Base-by-base conservation (phyloP, 192 early-diverging fungal genomes). In the Coemansia sp. region DNA sequence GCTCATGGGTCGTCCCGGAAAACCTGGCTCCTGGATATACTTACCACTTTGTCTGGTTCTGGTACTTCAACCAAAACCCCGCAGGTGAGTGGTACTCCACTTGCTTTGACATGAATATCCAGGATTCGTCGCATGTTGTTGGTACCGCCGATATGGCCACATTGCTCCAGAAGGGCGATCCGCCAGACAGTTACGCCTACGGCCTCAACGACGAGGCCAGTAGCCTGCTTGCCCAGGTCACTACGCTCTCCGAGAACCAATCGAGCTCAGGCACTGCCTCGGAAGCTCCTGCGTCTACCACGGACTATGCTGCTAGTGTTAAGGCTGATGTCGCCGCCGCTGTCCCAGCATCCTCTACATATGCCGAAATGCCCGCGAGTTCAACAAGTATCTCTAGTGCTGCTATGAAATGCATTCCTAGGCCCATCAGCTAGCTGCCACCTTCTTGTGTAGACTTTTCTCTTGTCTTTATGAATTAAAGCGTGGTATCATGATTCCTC, bases 41-140 rank as follows among this genome's bases (percentile, higher is more conserved):
- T 5, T 84, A 82, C 59, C 80, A 81, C 38, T 72, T 85, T 47
- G 82, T 82, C 9, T 86, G 82, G 83, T 84, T 83, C 80, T 87
- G 86, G 86, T 67, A 80, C 54, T 87, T 87, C 64, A 77, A 87
- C 63, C 50, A 64, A 27, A 87, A 87, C 67, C 79, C 81, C 6
- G 75, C 83, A 10, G 86, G 84, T 11, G 70, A 87, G 45, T 81
- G 84, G 73, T 87, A 87, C 62, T 75, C 84, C 14, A 83, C 86
- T 13, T 87, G 86, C 74, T 87, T 87, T 60, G 84, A 85, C 28
- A 50, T 87, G 22, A 50, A 69, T 27, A 55, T 75, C 28, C 47
- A 62, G 33, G n/a, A 11, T 20, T 38, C 62, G 3, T 73, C 70
- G 29, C 61, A 70, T 44, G 67, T 70, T 11, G 64, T 61, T 11